Evolutionary conservation across 2,329 filamentous ascomycete genomes (phyloP).

Genomic region (Triangularia verruculosa): DNA sequence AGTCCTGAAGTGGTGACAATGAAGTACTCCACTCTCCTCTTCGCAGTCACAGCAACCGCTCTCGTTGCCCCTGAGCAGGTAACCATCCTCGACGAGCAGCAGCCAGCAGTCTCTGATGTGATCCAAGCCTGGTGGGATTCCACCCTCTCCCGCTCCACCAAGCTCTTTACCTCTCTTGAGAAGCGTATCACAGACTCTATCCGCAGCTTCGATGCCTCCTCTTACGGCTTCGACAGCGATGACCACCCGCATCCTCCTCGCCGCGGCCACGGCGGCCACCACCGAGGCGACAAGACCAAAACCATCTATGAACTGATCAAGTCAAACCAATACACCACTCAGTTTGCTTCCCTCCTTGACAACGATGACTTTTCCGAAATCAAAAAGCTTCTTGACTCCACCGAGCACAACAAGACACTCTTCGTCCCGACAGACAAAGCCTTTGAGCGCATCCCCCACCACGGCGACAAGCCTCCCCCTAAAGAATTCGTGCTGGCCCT

Average conservation of each 20-base stretch:
- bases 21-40: slow-evolving; percentile 14
- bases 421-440: slow-evolving; percentile 78
- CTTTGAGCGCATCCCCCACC: slow-evolving; percentile 58
- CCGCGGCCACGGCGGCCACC: slow-evolving; percentile 27
- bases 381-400: slow-evolving; percentile 65
- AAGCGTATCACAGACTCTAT: slow-evolving; percentile 13
- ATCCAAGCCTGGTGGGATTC: slow-evolving; percentile 22
- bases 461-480: slow-evolving; percentile 54
- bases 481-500: slow-evolving; percentile 69
- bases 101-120: not conserved
- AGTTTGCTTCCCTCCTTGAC: slow-evolving; percentile 72
- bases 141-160: slow-evolving; percentile 2
- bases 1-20: slow-evolving; percentile 7
- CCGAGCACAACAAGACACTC: slow-evolving; percentile 69
- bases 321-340: slow-evolving; percentile 72
- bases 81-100: slow-evolving; percentile 3
- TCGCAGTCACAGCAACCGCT: slow-evolving; percentile 20
- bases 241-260: slow-evolving; percentile 14
- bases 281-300: slow-evolving; percentile 48
- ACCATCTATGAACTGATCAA: slow-evolving; percentile 80
- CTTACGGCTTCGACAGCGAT: slow-evolving; percentile 1
- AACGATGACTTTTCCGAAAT: slow-evolving; percentile 61
- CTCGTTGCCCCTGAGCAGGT: slow-evolving; percentile 16
- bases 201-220: slow-evolving; percentile 1
- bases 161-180: slow-evolving; percentile 14